Percentiles rank a stretch among this genome's conserved stretches.
Conservation (phyloP, 2,329 filamentous ascomycete species). For the Volutella citrinella region DNA sequence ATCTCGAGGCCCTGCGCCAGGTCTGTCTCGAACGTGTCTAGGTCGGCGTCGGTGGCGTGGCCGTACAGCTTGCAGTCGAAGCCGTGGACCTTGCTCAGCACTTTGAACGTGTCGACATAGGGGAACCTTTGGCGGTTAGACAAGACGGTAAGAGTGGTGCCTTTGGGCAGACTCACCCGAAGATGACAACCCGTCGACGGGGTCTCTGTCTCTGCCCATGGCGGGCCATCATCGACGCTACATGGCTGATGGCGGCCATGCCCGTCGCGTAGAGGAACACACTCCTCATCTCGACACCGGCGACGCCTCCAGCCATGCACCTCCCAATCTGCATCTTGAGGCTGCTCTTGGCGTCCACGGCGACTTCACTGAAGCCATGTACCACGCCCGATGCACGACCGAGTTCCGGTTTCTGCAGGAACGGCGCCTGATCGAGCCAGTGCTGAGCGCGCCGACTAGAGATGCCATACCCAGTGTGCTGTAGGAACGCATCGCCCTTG, state of each 20-base stretch:
- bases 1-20: constrained; percentile 35
- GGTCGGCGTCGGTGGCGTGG: constrained; percentile 33
- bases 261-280: constrained; percentile 49
- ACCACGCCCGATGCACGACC: not conserved
- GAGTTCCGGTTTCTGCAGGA: constrained; percentile 7
- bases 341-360: constrained; percentile 5
- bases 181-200: constrained; percentile 22
- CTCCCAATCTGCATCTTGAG: constrained; percentile 17
- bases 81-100: constrained; percentile 22
- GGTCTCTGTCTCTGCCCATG: not conserved
- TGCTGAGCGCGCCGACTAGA: constrained; percentile 25
- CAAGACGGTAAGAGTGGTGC: not conserved
- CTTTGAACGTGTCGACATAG: constrained; percentile 30
- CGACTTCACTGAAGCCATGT: constrained; percentile 5
- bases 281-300: constrained; percentile 26
- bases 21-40: constrained; percentile 39
- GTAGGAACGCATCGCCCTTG: constrained; percentile 28
- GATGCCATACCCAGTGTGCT: constrained; percentile 27
- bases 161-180: constrained; percentile 18
- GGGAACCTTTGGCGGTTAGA: constrained; percentile 23
- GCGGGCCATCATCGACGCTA: constrained; percentile 12
- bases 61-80: constrained; percentile 42
- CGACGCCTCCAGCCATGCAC: constrained; percentile 15
- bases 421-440: constrained; percentile 23
- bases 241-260: constrained; percentile 46